phyloP scores from a whole-genome alignment of 176 grass and related monocot genomes.

The Carex kokanica region DNA sequence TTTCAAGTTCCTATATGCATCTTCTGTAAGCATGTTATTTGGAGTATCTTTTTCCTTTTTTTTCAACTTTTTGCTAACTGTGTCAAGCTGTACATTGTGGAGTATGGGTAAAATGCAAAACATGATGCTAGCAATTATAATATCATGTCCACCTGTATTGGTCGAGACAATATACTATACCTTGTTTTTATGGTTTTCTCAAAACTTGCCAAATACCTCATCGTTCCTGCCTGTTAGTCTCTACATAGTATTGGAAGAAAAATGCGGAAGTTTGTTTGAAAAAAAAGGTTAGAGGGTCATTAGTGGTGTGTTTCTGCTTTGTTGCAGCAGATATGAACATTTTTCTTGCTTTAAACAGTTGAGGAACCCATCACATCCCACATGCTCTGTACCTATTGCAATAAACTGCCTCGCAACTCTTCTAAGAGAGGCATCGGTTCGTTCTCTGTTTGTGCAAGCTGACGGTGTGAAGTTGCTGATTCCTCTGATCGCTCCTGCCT shows the following conservation, averaged over 20 bases:
- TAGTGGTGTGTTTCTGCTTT: background rate
- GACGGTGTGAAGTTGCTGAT: constrained; percentile 85
- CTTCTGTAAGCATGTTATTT: constrained; percentile 7
- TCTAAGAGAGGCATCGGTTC: constrained; percentile 55
- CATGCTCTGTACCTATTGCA: constrained; percentile 62
- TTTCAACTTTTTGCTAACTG: background rate
- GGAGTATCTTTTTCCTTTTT: constrained; percentile 10
- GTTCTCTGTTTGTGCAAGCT: constrained; percentile 84
- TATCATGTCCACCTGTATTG: background rate
- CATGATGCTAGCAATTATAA: background rate
- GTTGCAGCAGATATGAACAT: background rate
- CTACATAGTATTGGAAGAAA: background rate
- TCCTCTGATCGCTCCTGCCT: constrained; percentile 83
- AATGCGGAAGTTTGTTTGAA: background rate
- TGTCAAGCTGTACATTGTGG: background rate
- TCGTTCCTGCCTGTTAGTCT: background rate
- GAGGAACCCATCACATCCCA: constrained; percentile 71
- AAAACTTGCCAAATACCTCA: background rate
- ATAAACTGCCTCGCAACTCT: constrained; percentile 66
- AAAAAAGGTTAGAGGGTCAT: background rate
- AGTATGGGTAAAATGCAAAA: background rate
- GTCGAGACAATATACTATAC: background rate
- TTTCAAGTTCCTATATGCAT: constrained; percentile 25
- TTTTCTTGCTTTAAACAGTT: constrained; percentile 61
- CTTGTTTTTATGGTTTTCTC: background rate